Evolutionary conservation across 2,329 filamentous ascomycete species (phyloP).

Genomic region (Grosmannia huntii): DNA sequence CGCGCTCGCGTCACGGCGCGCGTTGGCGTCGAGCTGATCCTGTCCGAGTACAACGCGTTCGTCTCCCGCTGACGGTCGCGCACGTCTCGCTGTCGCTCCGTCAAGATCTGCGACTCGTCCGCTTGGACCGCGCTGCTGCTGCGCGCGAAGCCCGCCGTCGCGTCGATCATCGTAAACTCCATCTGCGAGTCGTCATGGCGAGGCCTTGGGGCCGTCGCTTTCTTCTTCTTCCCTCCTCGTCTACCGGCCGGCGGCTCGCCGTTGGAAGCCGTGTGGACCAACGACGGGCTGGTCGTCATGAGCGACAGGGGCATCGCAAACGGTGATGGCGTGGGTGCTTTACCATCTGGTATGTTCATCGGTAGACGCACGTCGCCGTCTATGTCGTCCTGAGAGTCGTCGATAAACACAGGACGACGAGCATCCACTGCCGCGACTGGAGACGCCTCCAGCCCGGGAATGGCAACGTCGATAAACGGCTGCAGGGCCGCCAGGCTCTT

Average conservation of each 20-base stretch:
- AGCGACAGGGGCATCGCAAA: conserved; percentile 19
- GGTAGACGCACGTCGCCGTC: conserved; percentile 15
- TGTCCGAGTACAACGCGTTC: conserved; percentile 53
- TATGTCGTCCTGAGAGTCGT: conserved; percentile 35
- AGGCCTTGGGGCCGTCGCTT: conserved; percentile 29
- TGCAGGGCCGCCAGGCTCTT: conserved; percentile 47
- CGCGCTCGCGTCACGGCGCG: neutral
- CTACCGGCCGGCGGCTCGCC: neutral
- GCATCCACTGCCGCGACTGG: conserved; percentile 24
- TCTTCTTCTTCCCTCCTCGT: conserved; percentile 14
- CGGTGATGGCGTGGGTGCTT: conserved; percentile 15
- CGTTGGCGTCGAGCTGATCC: conserved; percentile 41
- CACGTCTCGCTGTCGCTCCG: conserved; percentile 68
- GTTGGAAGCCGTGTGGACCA: too few species aligned
- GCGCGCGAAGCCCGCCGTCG: conserved; percentile 28
- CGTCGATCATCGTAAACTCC: conserved; percentile 57
- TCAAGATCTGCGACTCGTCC: conserved; percentile 58
- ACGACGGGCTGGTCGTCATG: conserved; percentile 3
- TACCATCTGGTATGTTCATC: conserved; percentile 13
- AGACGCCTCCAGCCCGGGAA: conserved; percentile 29
- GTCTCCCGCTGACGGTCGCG: conserved; percentile 58
- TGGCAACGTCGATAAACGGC: conserved; percentile 33
- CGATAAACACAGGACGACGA: conserved; percentile 27
- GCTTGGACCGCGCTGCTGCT: conserved; percentile 18
- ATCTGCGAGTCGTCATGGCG: conserved; percentile 77